Conservation (phyloP, 306 rosid species). For the Trifolium subterraneum region DNA sequence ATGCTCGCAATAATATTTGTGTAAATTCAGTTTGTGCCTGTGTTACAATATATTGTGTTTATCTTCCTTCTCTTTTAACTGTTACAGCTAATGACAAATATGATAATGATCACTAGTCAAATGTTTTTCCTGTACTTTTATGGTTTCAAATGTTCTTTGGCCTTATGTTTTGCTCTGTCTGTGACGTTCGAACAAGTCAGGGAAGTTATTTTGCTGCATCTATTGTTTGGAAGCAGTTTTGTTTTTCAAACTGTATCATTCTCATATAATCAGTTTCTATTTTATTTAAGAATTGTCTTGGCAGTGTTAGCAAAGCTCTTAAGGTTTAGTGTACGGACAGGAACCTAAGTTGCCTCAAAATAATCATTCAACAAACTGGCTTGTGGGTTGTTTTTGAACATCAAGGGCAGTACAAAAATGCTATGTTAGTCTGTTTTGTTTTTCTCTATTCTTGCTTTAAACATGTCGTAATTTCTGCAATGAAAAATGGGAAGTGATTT, state of each 20-base stretch:
- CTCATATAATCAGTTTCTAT: neutral
- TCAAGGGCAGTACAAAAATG: conserved; percentile 1
- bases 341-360: conserved; percentile 1
- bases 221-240: conserved; percentile 1
- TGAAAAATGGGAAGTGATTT: conserved; percentile 22
- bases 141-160: neutral
- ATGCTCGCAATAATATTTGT: conserved; percentile 10
- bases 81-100: neutral
- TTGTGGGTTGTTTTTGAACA: neutral
- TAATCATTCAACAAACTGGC: conserved; percentile 11
- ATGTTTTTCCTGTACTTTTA: neutral
- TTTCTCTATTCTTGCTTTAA: conserved; percentile 10
- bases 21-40: conserved; percentile 8
- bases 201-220: conserved; percentile 8
- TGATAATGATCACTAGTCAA: conserved; percentile 18
- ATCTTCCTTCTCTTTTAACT: neutral
- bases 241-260: conserved; percentile 9
- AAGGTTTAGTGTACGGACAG: conserved; percentile 5
- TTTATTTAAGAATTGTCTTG: conserved; percentile 23
- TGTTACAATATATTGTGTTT: conserved; percentile 13
- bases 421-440: conserved; percentile 20
- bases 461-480: neutral
- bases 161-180: neutral
- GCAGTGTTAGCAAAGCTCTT: conserved; percentile 25
- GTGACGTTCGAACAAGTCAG: neutral